These are phyloP conservation scores for Prunella vulgaris DNA, from an alignment of 257 asterid genomes.

Conservation along the genomic window DNA sequence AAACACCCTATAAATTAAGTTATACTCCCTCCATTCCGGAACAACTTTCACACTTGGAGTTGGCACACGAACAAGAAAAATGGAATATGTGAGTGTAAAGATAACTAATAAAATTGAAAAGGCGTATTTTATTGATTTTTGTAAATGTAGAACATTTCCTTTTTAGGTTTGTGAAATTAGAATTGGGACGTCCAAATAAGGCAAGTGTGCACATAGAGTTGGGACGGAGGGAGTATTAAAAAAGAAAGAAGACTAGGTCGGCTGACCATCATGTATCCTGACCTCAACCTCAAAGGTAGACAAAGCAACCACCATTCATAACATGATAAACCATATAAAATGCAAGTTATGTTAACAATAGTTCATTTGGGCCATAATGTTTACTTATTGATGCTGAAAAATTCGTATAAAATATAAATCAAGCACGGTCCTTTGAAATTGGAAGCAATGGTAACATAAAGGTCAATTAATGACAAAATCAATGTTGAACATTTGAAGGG, in stretches of 20 bases:
- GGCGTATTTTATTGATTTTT: too few species aligned
- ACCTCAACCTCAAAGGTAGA: background rate
- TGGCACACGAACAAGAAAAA: too few species aligned
- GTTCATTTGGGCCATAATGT: conserved; percentile 1
- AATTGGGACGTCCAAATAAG: too few species aligned
- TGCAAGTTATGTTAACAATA: background rate
- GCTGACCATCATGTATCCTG: background rate
- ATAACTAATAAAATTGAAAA: too few species aligned
- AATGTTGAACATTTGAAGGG: background rate
- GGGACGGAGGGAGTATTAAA: too few species aligned
- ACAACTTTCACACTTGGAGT: too few species aligned
- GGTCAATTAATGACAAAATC: background rate
- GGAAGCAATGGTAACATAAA: background rate
- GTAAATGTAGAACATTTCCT: too few species aligned
- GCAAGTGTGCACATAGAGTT: too few species aligned
- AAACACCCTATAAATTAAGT: too few species aligned
- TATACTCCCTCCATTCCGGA: too few species aligned
- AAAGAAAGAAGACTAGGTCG: background rate
- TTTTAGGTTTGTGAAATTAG: too few species aligned
- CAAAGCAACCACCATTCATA: background rate
- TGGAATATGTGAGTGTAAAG: too few species aligned
- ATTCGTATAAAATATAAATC: background rate
- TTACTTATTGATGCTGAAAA: background rate
- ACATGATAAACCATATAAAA: background rate
- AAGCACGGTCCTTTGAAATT: background rate